phyloP scores from a whole-genome alignment of 306 rosid genomes.

The Cucurbita pepo region DNA sequence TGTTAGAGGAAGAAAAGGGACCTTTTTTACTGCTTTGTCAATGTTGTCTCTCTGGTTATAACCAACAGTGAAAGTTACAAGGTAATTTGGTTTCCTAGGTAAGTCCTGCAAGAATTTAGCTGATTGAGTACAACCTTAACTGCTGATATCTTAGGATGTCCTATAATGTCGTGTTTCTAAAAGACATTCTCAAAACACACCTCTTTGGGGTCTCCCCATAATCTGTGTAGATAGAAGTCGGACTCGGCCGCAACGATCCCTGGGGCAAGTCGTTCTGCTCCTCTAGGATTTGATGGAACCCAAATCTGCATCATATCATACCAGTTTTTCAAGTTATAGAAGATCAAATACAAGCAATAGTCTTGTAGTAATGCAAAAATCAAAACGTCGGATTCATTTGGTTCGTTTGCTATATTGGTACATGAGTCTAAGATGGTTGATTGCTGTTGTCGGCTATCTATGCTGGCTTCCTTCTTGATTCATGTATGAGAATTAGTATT shows the following conservation, averaged over 20 bases:
- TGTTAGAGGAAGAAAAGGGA: constrained; percentile 15
- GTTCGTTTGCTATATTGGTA: too few relatives aligned
- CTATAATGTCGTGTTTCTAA: not conserved
- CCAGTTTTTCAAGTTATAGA: not conserved
- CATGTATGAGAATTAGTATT: too few relatives aligned
- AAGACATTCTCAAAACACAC: constrained; percentile 22
- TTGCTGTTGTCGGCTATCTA: too few relatives aligned
- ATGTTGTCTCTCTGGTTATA: constrained; percentile 54
- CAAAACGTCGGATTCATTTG: too few relatives aligned
- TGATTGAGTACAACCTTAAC: not conserved
- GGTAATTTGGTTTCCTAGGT: constrained; percentile 62
- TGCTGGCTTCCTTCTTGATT: too few relatives aligned
- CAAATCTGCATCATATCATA: constrained; percentile 59
- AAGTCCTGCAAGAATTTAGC: constrained; percentile 56
- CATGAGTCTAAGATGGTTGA: too few relatives aligned
- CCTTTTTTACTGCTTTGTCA: constrained; percentile 89
- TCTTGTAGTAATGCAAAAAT: not conserved
- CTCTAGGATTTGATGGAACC: constrained; percentile 90
- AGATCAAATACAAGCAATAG: not conserved
- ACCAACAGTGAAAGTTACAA: constrained; percentile 96
- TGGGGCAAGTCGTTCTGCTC: constrained; percentile 85
- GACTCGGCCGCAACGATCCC: constrained; percentile 66
- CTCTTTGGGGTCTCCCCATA: constrained; percentile 95
- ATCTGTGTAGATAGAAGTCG: constrained; percentile 70
- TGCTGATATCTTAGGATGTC: not conserved